A percentile compares a stretch with the other conserved stretches of the same genome.
phyloP scores from a whole-genome alignment of 805 yeast genomes.

The Candida taoyuanica region DNA sequence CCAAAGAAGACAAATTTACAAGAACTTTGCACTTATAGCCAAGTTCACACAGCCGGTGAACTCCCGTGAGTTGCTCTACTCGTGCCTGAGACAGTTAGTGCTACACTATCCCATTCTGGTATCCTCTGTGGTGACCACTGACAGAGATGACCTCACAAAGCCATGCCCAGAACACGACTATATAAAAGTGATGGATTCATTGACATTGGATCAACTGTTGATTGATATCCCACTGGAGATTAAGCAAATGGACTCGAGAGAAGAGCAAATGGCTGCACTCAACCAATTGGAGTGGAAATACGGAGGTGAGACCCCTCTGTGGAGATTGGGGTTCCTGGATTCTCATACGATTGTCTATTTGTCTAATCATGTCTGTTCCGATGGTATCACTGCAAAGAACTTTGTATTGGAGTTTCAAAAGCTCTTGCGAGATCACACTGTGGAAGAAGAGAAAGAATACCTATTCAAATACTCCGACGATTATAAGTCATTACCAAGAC shows the following conservation, averaged over 20 bases:
- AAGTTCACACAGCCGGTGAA: constrained; percentile 11
- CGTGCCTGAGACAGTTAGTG: constrained; percentile 9
- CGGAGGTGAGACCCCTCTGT: constrained; percentile 13
- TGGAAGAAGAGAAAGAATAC: background rate
- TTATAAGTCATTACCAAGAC: constrained; percentile 3
- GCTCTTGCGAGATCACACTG: too few species aligned
- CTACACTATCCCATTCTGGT: constrained; percentile 20
- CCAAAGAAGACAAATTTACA: constrained; percentile 19
- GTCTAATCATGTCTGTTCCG: constrained; percentile 22
- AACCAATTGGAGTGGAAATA: constrained; percentile 16
- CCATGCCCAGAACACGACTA: constrained; percentile 20
- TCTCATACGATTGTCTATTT: constrained; percentile 15
- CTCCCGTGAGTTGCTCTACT: constrained; percentile 7
- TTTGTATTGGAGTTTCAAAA: constrained; percentile 13
- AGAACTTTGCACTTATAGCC: constrained; percentile 16
- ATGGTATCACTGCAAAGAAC: constrained; percentile 18
- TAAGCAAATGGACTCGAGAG: background rate
- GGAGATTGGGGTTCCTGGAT: constrained; percentile 19
- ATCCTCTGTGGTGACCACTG: constrained; percentile 15
- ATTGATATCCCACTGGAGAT: constrained; percentile 10
- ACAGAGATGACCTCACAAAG: constrained; percentile 13
- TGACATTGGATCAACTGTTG: constrained; percentile 15
- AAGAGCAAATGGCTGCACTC: constrained; percentile 8
- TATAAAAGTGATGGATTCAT: constrained; percentile 14
- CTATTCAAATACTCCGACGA: constrained; percentile 15